Conservation (phyloP, 208 protist species). For the Trypanosoma cruzi region DNA sequence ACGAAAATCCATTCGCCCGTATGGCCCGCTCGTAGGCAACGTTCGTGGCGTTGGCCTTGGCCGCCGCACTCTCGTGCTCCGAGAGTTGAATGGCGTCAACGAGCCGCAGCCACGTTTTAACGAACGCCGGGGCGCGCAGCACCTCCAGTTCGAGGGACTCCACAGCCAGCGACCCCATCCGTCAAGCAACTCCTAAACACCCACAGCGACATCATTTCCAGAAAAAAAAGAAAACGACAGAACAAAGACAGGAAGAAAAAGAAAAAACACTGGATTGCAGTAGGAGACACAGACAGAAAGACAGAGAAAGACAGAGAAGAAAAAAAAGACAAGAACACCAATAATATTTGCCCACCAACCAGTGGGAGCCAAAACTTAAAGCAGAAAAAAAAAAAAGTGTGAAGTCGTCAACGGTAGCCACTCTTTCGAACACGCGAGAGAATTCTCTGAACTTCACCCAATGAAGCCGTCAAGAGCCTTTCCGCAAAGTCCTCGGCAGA, state of each 20-base stretch:
- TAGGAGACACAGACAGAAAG: background rate
- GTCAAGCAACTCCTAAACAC: slow-evolving; percentile 4
- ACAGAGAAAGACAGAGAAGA: background rate
- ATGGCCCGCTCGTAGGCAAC: slow-evolving; percentile 77
- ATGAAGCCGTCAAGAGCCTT: slow-evolving; percentile 16
- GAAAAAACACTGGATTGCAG: background rate
- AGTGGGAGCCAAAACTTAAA: background rate
- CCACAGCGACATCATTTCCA: background rate
- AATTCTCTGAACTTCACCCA: slow-evolving; percentile 12
- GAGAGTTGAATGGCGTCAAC: slow-evolving; percentile 25
- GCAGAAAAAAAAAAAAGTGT: background rate
- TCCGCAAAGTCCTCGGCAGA: slow-evolving; percentile 26
- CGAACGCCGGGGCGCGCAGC: slow-evolving; percentile 38
- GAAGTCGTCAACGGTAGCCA: background rate
- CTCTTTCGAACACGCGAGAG: slow-evolving; percentile 3
- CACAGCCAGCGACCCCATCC: slow-evolving; percentile 11
- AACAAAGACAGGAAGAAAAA: background rate
- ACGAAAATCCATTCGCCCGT: slow-evolving; percentile 68
- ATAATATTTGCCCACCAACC: background rate
- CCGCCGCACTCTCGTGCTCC: slow-evolving; percentile 28
- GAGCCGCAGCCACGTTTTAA: slow-evolving; percentile 75
- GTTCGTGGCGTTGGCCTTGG: slow-evolving; percentile 63
- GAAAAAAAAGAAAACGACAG: background rate
- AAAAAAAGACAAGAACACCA: background rate
- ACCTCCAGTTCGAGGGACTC: slow-evolving; percentile 75